phyloP scores from a whole-genome alignment of 2,329 filamentous ascomycete species.

The Monosporascus ibericus region DNA sequence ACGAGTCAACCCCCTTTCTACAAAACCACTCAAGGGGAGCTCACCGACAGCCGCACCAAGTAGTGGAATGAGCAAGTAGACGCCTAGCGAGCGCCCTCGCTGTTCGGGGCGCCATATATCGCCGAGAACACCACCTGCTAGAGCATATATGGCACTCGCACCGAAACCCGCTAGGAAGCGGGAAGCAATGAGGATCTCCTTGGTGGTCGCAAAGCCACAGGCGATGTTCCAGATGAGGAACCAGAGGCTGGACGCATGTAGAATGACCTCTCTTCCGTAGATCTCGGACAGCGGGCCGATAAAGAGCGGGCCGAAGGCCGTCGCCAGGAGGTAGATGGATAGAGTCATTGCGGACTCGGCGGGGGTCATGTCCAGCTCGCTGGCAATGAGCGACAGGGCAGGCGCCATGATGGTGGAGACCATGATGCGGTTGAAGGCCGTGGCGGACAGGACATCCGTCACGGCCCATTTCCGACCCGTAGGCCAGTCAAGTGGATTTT shows the following conservation, averaged over 20 bases:
- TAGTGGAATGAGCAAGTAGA: conserved; percentile 33
- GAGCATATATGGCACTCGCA: conserved; percentile 37
- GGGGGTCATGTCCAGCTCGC: conserved; percentile 44
- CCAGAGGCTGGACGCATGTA: conserved; percentile 39
- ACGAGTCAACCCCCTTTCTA: too few species aligned
- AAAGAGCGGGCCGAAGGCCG: conserved; percentile 36
- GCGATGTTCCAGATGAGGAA: conserved; percentile 45
- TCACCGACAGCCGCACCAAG: conserved; percentile 32
- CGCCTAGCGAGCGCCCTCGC: conserved; percentile 33
- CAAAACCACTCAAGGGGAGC: neutral
- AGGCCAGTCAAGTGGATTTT: conserved; percentile 35
- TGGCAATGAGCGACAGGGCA: conserved; percentile 40
- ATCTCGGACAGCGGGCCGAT: conserved; percentile 42
- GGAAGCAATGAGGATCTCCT: conserved; percentile 35
- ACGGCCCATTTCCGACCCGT: conserved; percentile 39
- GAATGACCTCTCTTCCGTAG: conserved; percentile 36
- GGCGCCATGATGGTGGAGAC: conserved; percentile 48
- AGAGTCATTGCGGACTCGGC: conserved; percentile 41
- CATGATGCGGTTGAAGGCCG: conserved; percentile 45
- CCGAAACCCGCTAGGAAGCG: conserved; percentile 44
- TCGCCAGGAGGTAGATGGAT: conserved; percentile 35
- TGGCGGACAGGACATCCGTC: conserved; percentile 41
- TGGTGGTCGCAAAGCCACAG: conserved; percentile 34
- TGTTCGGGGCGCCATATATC: conserved; percentile 41
- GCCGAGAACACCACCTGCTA: conserved; percentile 40